Evolutionary conservation across 768 basidiomycete species (phyloP).

Genomic region (Russula compacta): DNA sequence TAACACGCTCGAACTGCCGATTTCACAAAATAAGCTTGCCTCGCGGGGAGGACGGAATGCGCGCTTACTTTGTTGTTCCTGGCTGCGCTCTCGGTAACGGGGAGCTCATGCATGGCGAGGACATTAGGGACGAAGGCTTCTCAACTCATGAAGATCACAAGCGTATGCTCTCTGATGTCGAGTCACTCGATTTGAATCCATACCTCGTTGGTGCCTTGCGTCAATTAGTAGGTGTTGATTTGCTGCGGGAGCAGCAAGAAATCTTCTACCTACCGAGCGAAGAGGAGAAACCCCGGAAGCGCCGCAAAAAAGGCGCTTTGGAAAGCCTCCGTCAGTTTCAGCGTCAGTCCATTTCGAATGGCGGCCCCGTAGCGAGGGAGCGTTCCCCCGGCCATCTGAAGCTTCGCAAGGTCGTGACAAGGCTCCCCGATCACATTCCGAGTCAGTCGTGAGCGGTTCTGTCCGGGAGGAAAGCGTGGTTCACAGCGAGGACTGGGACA

Average conservation of each 20-base stretch:
- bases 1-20: constrained; percentile 61
- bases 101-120: constrained; percentile 46
- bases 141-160: constrained; percentile 42
- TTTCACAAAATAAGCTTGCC: constrained; percentile 63
- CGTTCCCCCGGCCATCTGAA: constrained; percentile 8
- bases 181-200: constrained; percentile 40
- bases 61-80: constrained; percentile 57
- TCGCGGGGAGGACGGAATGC: constrained; percentile 40
- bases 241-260: constrained; percentile 54
- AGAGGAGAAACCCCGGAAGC: constrained; percentile 29
- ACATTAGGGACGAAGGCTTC: constrained; percentile 52
- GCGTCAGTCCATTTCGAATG: constrained; percentile 13
- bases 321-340: constrained; percentile 10
- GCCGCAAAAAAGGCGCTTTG: constrained; percentile 2
- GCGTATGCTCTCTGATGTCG: constrained; percentile 40
- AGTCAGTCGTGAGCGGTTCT: constrained; percentile 2
- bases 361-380: neutral
- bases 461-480: neutral
- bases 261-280: constrained; percentile 53
- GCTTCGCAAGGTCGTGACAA: neutral
- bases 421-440: constrained; percentile 5
- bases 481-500: neutral
- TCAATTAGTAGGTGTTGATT: constrained; percentile 54
- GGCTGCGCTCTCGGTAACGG: constrained; percentile 54
- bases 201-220: constrained; percentile 50